Conservation (phyloP, 768 basidiomycete genomes). For the Pholiota molesta region DNA sequence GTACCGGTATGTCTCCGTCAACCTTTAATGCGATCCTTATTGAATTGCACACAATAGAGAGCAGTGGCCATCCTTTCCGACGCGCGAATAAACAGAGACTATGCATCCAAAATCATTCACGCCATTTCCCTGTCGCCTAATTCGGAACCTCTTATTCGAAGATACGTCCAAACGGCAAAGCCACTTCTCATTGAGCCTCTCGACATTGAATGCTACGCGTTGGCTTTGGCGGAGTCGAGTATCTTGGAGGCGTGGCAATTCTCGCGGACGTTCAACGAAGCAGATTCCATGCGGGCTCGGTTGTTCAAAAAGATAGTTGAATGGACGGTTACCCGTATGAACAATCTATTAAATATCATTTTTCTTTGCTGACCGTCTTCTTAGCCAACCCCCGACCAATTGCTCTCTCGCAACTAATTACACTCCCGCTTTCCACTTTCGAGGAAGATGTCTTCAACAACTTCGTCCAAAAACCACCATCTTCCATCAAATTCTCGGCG, state of each 20-base stretch:
- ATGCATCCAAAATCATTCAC: slow-evolving; percentile 76
- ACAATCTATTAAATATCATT: background rate
- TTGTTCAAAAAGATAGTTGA: slow-evolving; percentile 62
- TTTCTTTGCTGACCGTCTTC: background rate
- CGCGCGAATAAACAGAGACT: slow-evolving; percentile 73
- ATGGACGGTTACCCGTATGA: slow-evolving; percentile 74
- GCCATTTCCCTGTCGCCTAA: slow-evolving; percentile 57
- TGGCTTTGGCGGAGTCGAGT: slow-evolving; percentile 67
- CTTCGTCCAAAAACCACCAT: slow-evolving; percentile 61
- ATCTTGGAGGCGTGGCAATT: slow-evolving; percentile 77
- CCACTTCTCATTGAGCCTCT: slow-evolving; percentile 69
- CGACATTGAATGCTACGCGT: slow-evolving; percentile 70
- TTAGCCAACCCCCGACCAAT: slow-evolving; percentile 61
- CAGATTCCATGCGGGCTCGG: slow-evolving; percentile 50
- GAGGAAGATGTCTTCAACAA: slow-evolving; percentile 63
- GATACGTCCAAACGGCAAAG: slow-evolving; percentile 76
- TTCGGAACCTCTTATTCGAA: slow-evolving; percentile 60
- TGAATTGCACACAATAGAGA: slow-evolving; percentile 39
- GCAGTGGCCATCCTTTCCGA: slow-evolving; percentile 78
- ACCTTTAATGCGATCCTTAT: background rate
- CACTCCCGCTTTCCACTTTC: slow-evolving; percentile 64
- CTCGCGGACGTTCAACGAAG: slow-evolving; percentile 70
- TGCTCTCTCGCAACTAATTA: slow-evolving; percentile 63
- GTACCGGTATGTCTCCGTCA: slow-evolving; percentile 52
- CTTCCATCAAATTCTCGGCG: slow-evolving; percentile 46